Evolutionary conservation across 495 filamentous ascomycete species (phyloP), one percentile per base, ranked within the genome.

Genomic region (Aspergillus saccharolyticus): DNA sequence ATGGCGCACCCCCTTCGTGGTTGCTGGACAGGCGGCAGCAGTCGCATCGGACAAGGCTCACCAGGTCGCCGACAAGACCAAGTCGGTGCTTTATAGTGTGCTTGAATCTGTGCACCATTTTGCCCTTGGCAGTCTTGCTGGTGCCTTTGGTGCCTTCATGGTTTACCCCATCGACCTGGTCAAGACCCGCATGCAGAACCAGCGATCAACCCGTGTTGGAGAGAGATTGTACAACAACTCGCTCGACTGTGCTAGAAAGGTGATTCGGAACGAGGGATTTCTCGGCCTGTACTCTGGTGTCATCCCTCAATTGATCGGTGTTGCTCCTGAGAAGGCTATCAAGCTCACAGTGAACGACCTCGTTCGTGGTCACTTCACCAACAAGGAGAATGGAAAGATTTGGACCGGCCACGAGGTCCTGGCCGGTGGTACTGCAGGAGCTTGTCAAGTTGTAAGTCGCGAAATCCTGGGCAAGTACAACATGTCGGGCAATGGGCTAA

Each of bases 181-280:
- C 60, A 98, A 98, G 83, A 98, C 94, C 9, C 85, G 94, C 33
- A 91, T 98, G 91, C 94, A 98, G 71, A 98, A 97, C 74, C 94
- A 98, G 75, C 83, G 94, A 52, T 84, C 82, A 30, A 81, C 78
- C 17, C 80, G 87, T 21, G 89, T 91, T 4, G 94, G 94, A 59
- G 85, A 96, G 71, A 73, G 88, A 57, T 76, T 97, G 60, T 98
- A 98, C 73, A 96, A 93, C 70, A 98, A 98, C 77, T 96, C 91
- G 20, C 64, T 96, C 28, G 94, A 98, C 66, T 98, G 94, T 70
- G 89, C 89, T 9, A 83, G 75, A 66, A 97, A 97, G 73, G 94
- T 98, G 17, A 83, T 98, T 43, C 82, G 82, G 44, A 96, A 97
- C 68, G 94, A 98, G 71, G 94, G 94, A 58, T 83, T 95, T 70